Evolutionary conservation across 805 yeast species (phyloP), one percentile per base, ranked within the genome.

Genomic region (Saturnispora galanensis): DNA sequence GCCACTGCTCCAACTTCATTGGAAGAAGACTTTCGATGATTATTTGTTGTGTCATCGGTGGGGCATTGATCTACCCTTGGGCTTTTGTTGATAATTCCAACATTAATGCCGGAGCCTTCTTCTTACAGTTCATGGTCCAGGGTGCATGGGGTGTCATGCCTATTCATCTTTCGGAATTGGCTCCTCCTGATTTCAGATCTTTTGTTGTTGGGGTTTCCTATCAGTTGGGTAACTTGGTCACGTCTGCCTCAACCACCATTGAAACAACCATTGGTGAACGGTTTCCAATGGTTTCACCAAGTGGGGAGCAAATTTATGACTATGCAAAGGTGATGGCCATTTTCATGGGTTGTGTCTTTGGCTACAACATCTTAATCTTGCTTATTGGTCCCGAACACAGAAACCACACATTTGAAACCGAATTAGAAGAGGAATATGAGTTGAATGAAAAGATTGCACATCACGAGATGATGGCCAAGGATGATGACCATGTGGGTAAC

Each of bases 141-240:
- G 84, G 84, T 53, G 77, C 79, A 18, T 79, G 82, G 80, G 84
- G 84, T 53, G 78, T 77, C 36, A 67, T 74, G 43, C 84, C 84
- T 43, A 68, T 77, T 47, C 81, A 78, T 59, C 63, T 79, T 44
- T 67, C 77, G 3, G 84, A 77, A 59, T 66, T 80, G 49, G 69
- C 81, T 35, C 80, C 80, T 46, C 79, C 81, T 16, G 76, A 74
- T 47, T 77, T 73, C 63, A 69, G 80, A 59, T 69, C 84, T 8
- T 76, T 80, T 48, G 74, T 77, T 42, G 72, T 75, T 38, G 86
- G 86, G 57, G 69, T 71, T 31, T 68, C 81, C 17, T 80, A 80
- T 58, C 85, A 80, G 58, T 64, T 80, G 52, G 86, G 86, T 66
- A 80, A 79, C 62, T 67, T 79, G 56, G 78, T 77, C 18, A 74